These are phyloP conservation scores for Pythium diclinum DNA, from an alignment of 352 stramenopile species.

Conservation along the genomic window DNA sequence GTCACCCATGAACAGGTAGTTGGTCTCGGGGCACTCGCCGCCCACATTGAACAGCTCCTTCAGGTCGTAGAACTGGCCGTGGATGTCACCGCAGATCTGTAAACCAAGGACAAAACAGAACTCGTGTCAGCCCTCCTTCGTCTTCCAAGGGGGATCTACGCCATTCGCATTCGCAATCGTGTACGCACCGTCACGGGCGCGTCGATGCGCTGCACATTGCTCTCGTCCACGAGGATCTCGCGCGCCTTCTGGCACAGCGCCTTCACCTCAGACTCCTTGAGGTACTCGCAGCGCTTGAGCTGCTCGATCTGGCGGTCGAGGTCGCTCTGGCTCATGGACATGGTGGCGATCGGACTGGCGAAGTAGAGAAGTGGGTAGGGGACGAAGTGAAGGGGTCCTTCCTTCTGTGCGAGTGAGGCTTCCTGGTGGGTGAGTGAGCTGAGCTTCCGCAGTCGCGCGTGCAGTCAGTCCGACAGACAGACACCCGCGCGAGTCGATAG, in stretches of 20 bases:
- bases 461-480: conserved; percentile 1
- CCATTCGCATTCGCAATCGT: background rate
- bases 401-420: background rate
- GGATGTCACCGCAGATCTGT: conserved; percentile 99
- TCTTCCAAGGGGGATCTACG: background rate
- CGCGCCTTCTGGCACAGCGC: conserved; percentile 95
- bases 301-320: conserved; percentile 88
- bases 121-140: conserved; percentile 4
- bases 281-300: conserved; percentile 96
- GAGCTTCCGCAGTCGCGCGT: background rate
- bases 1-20: conserved; percentile 99
- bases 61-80: conserved; percentile 99
- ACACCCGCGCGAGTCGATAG: background rate
- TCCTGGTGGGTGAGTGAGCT: background rate
- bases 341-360: conserved; percentile 21
- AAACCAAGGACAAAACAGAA: conserved; percentile 10
- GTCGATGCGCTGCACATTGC: conserved; percentile 99
- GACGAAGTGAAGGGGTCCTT: conserved; percentile 4
- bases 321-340: conserved; percentile 82
- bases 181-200: conserved; percentile 95
- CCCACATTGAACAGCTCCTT: conserved; percentile 98
- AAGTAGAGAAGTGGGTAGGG: background rate
- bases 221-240: conserved; percentile 99
- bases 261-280: conserved; percentile 98
- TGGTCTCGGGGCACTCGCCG: conserved; percentile 97